Conservation (phyloP, 2,329 filamentous ascomycete genomes). For the Cladobotryum protrusum region DNA sequence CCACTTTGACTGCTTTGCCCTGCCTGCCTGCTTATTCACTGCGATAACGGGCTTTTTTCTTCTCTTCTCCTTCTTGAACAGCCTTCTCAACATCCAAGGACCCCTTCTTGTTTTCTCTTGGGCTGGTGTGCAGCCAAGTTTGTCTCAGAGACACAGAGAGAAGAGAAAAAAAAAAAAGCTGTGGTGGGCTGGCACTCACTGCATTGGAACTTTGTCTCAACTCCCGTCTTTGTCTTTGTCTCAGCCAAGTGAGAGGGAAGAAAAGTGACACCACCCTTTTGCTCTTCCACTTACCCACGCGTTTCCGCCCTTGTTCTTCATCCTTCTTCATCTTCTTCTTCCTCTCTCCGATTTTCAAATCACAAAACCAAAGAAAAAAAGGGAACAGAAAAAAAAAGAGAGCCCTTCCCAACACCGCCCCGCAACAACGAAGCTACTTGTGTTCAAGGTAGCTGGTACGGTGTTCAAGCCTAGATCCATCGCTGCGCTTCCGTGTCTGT, state of each 20-base stretch:
- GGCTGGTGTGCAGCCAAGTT: no score
- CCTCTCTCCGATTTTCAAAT: background rate
- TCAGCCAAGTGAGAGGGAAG: background rate
- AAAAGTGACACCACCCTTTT: conserved; percentile 3
- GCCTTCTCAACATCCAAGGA: no score
- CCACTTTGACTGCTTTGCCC: no score
- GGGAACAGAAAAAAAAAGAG: no score
- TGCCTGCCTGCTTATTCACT: no score
- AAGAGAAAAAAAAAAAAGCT: background rate
- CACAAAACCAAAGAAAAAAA: background rate
- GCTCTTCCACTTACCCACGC: background rate
- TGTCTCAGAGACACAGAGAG: background rate
- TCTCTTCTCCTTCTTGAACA: no score
- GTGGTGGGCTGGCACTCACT: no score
- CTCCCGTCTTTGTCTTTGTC: background rate
- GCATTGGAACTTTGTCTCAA: no score
- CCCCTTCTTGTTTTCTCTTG: no score
- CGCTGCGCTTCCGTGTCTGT: conserved; percentile 9
- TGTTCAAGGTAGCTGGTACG: conserved; percentile 5
- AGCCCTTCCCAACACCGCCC: background rate
- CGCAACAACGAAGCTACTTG: conserved; percentile 1
- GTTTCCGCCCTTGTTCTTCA: conserved; percentile 1
- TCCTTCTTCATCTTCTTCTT: background rate
- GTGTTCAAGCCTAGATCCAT: conserved; percentile 3
- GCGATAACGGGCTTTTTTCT: no score